Evolutionary conservation across 2,329 filamentous ascomycete species (phyloP).

Genomic region (Ceratocystis colombiana): DNA sequence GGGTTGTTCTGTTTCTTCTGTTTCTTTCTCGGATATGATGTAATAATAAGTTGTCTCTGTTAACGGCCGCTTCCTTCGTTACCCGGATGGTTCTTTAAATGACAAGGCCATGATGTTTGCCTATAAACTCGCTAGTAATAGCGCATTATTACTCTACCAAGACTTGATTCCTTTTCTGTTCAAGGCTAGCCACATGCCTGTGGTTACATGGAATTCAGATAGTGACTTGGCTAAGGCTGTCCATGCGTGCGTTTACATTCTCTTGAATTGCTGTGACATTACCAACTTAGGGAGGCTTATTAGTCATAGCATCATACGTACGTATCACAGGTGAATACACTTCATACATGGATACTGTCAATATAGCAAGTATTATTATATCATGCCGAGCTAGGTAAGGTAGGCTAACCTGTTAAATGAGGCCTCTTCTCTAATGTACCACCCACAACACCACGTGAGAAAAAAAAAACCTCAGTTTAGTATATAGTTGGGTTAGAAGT

Average conservation of each 20-base stretch:
- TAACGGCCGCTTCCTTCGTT: not conserved
- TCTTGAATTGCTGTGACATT: not conserved
- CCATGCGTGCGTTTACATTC: not conserved
- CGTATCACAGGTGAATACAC: too few relatives aligned
- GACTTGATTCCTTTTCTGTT: not conserved
- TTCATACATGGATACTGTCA: not conserved
- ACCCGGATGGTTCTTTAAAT: not conserved
- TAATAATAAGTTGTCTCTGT: not conserved
- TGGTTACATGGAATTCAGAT: not conserved
- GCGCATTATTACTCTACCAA: not conserved
- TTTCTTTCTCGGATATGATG: slow-evolving; percentile 15
- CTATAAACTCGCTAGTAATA: not conserved
- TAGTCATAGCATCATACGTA: not conserved
- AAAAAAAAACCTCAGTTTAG: not conserved
- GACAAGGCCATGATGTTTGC: not conserved
- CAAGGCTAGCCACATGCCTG: not conserved
- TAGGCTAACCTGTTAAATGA: not conserved
- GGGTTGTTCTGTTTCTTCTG: slow-evolving; percentile 2
- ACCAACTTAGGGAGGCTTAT: not conserved
- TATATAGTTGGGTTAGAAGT: not conserved
- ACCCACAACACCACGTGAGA: not conserved
- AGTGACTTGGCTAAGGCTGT: not conserved
- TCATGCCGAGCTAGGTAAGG: not conserved
- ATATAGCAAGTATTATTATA: not conserved
- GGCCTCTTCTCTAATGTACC: not conserved